Evolutionary conservation across 768 basidiomycete genomes (phyloP).

Genomic region (Rhizopogon sp.): DNA sequence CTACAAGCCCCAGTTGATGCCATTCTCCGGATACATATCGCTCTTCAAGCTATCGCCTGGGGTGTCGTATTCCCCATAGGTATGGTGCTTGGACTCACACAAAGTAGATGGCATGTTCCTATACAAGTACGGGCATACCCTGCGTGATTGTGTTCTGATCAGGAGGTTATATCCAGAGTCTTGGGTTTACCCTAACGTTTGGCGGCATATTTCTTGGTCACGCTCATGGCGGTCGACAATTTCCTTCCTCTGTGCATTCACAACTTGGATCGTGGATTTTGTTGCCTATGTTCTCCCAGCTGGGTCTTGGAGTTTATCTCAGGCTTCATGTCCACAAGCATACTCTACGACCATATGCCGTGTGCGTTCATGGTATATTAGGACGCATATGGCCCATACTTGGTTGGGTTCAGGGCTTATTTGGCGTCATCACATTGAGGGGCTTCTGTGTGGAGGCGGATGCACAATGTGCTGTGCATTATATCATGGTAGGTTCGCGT

Average conservation of each 20-base stretch:
- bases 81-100: conserved; percentile 70
- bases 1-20: conserved; percentile 64
- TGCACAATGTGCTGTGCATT: conserved; percentile 85
- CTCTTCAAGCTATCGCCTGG: conserved; percentile 76
- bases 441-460: conserved; percentile 73
- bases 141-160: neutral
- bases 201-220: conserved; percentile 83
- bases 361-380: conserved; percentile 64
- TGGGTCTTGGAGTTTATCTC: conserved; percentile 78
- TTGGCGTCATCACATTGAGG: conserved; percentile 69
- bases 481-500: conserved; percentile 55
- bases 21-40: conserved; percentile 80
- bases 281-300: conserved; percentile 60
- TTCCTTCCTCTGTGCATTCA: conserved; percentile 71
- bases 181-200: conserved; percentile 63
- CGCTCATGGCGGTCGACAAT: conserved; percentile 73
- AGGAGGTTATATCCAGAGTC: conserved; percentile 36
- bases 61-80: conserved; percentile 83
- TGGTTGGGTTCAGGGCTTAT: conserved; percentile 87
- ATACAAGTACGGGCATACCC: conserved; percentile 52
- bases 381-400: conserved; percentile 82
- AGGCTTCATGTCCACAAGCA: conserved; percentile 87
- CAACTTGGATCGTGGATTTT: conserved; percentile 50
- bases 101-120: conserved; percentile 89
- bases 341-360: conserved; percentile 65